Base-by-base conservation (phyloP, 768 basidiomycete genomes). In the Suillus decipiens region DNA sequence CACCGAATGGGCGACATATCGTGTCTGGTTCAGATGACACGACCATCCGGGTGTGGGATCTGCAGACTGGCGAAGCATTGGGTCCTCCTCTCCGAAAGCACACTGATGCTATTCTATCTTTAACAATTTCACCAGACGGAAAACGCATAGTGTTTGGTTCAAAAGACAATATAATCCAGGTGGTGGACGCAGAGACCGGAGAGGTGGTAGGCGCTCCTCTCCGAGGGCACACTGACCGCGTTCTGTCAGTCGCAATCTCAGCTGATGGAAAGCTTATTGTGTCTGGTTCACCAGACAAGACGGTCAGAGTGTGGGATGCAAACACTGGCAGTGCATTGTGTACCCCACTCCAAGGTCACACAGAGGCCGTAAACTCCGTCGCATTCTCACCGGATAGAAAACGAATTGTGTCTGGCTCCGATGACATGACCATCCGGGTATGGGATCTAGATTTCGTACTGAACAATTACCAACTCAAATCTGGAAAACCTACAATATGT, bases 391-490 rank as follows among this genome's bases (percentile, higher is more conserved):
- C 41, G 12, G 59, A 60, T 45, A 56, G 61, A 24, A 36, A 22
- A 28, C 31, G 15, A 5, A 19, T 42, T 19, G 53, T 60, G 28
- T 60, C 57, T 12, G 54, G 53, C 11, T 62, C 57, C 42, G 15
- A 14, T 15, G 60, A 57, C 22, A 56, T 11, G 2, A 22, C 60
- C 3, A 60, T n/a, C 24, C 59, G 66, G 36, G 12, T 75, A 3
- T 76, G 72, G 75, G 60, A 71, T 54, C 12, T 51, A 12, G 33
- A 60, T 36, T 55, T 7, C 24, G 15, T 24, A n/a, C 28, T 28
- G 28, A 12, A 34, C 10, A 11, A 31, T 6, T 3, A 36, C 45
- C 12, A 22, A 10, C 33, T 24, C 7, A 28, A 14, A 48, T 33
- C 33, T 19, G 12, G 11, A 22, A 11, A 6, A 22, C 28, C 45